Base-by-base conservation (phyloP, 805 yeast genomes). In the Yarrowia porcina region DNA sequence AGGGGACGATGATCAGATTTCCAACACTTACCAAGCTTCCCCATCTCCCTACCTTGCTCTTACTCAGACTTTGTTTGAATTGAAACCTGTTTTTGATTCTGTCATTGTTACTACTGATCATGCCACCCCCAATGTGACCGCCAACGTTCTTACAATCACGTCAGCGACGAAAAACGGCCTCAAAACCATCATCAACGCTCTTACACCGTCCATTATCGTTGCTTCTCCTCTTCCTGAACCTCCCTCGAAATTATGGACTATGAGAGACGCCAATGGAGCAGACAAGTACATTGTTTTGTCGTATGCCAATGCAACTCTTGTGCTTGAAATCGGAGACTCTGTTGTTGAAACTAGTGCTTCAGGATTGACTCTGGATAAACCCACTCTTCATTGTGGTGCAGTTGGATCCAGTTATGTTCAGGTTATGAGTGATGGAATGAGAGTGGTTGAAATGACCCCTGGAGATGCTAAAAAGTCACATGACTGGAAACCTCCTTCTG, bases 321-420 rank as follows among this genome's bases (percentile, higher is more conserved):
- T 90, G 0, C 73, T 94, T 17, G 80, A 88, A 2, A 84, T 90
- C 56, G 96, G 94, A 8, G 96, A 89, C 66, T 84, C 83, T 0
- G 89, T 89, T 2, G 91, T 87, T 64, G 91, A 89, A 68, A 87
- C 87, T 9, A 78, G 82, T 1, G 86, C 85, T 64, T 83, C 92
- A 0, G 85, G 87, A 0, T 76, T 90, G n/a, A 72, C 80, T 1
- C 69, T 79, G 0, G 77, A 80, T 32, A 83, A 83, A 33, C 78
- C 82, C 1, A 90, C 98, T 0, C 68, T 93, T 1, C 82, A 81
- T 2, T 85, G 89, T 0, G 85, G 83, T 49, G 89, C 86, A 67
- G 77, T 92, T 64, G 96, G 96, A 0, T 64, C 66, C 1, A 68
- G 72, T 3, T 82, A 91, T 0, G 82, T 87, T 23, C 44, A 39